Conservation (phyloP, 805 yeast genomes). For the Metschnikowia peoriensis region DNA sequence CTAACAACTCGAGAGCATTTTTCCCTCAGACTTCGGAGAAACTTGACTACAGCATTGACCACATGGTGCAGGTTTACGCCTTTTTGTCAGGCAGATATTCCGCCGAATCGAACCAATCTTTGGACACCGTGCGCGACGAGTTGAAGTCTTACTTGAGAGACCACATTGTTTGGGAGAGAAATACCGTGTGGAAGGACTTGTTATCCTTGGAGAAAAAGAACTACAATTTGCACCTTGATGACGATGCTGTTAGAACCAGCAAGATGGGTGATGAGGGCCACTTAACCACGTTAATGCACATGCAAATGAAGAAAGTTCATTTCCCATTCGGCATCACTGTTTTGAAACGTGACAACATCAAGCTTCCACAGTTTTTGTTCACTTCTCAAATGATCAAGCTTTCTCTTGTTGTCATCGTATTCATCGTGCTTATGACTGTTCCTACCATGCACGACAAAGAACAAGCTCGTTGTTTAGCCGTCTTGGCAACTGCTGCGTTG, state of each 20-base stretch:
- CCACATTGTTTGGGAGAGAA: constrained; percentile 95
- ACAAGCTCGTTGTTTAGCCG: constrained; percentile 61
- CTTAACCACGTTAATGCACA: constrained; percentile 13
- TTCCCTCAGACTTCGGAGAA: constrained; percentile 28
- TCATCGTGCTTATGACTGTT: constrained; percentile 35
- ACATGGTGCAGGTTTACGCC: constrained; percentile 55
- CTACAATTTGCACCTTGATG: constrained; percentile 19
- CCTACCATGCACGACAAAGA: constrained; percentile 35
- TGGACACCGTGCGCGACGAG: constrained; percentile 43
- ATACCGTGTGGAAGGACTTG: constrained; percentile 97
- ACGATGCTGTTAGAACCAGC: constrained; percentile 15
- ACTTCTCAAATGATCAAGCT: constrained; percentile 45
- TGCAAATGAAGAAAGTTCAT: constrained; percentile 29
- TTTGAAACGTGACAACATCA: constrained; percentile 20
- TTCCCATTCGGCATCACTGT: constrained; percentile 27
- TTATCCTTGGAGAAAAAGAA: constrained; percentile 54
- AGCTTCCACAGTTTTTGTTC: constrained; percentile 48
- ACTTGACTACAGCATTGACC: constrained; percentile 54
- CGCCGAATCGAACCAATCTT: constrained; percentile 47
- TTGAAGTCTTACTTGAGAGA: constrained; percentile 66
- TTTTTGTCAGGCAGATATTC: constrained; percentile 34
- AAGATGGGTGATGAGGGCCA: constrained; percentile 21
- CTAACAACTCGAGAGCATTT: constrained; percentile 56
- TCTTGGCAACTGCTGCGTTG: constrained; percentile 75
- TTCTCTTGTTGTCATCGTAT: constrained; percentile 46